Conservation (phyloP, 257 asterid genomes). For the Jacaranda mimosifolia region DNA sequence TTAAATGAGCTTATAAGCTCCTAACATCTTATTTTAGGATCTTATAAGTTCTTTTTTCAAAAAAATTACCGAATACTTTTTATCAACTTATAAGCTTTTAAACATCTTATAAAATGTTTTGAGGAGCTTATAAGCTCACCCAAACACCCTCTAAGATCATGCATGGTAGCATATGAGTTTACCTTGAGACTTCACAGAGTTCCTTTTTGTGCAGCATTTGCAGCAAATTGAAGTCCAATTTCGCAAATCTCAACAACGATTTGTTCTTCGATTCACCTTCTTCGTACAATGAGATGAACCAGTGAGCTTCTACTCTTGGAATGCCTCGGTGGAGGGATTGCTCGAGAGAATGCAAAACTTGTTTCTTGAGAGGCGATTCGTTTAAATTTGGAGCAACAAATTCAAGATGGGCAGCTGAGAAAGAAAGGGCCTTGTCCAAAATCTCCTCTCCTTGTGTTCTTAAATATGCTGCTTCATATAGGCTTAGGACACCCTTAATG, state of each 20-base stretch:
- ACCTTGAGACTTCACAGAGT: slow-evolving; percentile 37
- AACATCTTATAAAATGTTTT: too few relatives aligned
- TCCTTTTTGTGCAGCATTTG: slow-evolving; percentile 43
- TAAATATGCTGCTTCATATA: slow-evolving; percentile 37
- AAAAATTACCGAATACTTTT: too few relatives aligned
- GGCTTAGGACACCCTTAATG: slow-evolving; percentile 25
- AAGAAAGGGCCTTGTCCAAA: slow-evolving; percentile 27
- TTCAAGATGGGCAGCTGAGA: slow-evolving; percentile 22
- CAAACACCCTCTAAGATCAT: too few relatives aligned
- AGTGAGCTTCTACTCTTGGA: slow-evolving; percentile 35
- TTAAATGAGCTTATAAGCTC: too few relatives aligned
- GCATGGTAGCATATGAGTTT: neutral
- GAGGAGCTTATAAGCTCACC: too few relatives aligned
- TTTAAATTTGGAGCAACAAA: neutral
- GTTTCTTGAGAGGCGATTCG: slow-evolving; percentile 24
- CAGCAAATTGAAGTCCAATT: slow-evolving; percentile 38
- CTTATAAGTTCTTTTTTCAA: too few relatives aligned
- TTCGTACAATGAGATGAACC: slow-evolving; percentile 38
- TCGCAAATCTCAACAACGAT: slow-evolving; percentile 38
- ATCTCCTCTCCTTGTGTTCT: slow-evolving; percentile 28
- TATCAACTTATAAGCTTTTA: too few relatives aligned
- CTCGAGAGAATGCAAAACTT: slow-evolving; percentile 36
- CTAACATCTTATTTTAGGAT: too few relatives aligned
- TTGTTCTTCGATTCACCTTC: slow-evolving; percentile 28
- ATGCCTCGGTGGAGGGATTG: slow-evolving; percentile 35